Evolutionary conservation across 1,284 basidiomycete species (phyloP).

Genomic region (Puccinia coronata): DNA sequence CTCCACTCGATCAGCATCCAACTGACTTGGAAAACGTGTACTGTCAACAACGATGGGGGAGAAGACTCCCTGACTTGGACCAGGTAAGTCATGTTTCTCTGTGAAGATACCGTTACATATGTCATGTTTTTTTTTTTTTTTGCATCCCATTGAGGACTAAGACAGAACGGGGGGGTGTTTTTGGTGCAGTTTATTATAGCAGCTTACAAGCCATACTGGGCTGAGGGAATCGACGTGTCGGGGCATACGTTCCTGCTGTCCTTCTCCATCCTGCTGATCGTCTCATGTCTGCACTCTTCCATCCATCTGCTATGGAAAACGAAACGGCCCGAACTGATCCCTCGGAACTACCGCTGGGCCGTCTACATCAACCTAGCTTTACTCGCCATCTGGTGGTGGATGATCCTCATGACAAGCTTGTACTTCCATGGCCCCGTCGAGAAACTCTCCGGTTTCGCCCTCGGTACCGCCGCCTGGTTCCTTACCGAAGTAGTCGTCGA

Average conservation of each 20-base stretch:
- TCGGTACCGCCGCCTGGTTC: constrained; percentile 54
- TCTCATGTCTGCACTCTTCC: constrained; percentile 49
- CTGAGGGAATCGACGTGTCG: constrained; percentile 58
- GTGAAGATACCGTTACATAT: not conserved
- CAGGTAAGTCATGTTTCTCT: not conserved
- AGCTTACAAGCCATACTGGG: constrained; percentile 20
- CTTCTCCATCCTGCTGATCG: constrained; percentile 55
- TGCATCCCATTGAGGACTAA: too few relatives aligned
- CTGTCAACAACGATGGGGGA: constrained; percentile 38
- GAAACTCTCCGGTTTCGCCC: constrained; percentile 56
- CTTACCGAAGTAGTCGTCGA: constrained; percentile 53
- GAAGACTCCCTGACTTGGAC: constrained; percentile 8
- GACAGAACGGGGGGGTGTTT: not conserved
- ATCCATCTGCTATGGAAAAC: not conserved
- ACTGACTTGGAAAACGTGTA: constrained; percentile 13
- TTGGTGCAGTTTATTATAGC: constrained; percentile 16
- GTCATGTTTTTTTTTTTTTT: too few relatives aligned
- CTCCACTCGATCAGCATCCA: not conserved
- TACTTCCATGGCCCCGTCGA: constrained; percentile 58
- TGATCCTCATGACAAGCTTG: constrained; percentile 57
- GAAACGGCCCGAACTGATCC: not conserved
- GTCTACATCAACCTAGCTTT: constrained; percentile 50
- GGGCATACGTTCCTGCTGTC: constrained; percentile 58
- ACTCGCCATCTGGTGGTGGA: constrained; percentile 55
- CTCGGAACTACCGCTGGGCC: not conserved